phyloP scores from a whole-genome alignment of 768 basidiomycete genomes.

The Termitomyces sp. region DNA sequence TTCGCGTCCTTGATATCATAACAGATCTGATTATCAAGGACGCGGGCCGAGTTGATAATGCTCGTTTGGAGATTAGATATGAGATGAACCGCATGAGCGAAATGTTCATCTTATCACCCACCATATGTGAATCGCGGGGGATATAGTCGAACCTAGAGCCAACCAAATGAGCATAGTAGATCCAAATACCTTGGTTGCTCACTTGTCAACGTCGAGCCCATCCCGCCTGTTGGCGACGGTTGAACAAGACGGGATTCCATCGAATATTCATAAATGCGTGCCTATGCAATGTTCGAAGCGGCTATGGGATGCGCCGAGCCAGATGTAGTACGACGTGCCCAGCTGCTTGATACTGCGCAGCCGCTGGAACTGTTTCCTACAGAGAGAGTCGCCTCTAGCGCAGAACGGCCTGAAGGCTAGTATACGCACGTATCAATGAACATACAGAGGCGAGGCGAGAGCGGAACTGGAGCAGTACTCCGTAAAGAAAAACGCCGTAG shows the following conservation, averaged over 20 bases:
- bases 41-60: conserved; percentile 68
- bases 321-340: conserved; percentile 70
- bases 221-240: conserved; percentile 76
- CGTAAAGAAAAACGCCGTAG: neutral
- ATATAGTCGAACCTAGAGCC: conserved; percentile 78
- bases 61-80: conserved; percentile 26
- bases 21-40: conserved; percentile 69
- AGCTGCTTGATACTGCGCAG: conserved; percentile 76
- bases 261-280: conserved; percentile 19
- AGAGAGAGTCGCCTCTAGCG: conserved; percentile 2
- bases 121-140: conserved; percentile 63
- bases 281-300: conserved; percentile 85
- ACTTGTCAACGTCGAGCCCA: conserved; percentile 88
- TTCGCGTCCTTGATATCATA: conserved; percentile 81
- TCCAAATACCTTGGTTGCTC: conserved; percentile 6
- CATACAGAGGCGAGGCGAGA: conserved; percentile 26
- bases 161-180: neutral
- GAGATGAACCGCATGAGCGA: conserved; percentile 38
- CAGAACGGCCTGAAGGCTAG: neutral
- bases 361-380: conserved; percentile 71
- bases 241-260: conserved; percentile 53
- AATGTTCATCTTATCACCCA: conserved; percentile 56
- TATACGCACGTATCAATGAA: conserved; percentile 67
- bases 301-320: conserved; percentile 74
- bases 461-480: conserved; percentile 23